Evolutionary conservation across 495 filamentous ascomycete species (phyloP).

Genomic region (Xylaria grammica): DNA sequence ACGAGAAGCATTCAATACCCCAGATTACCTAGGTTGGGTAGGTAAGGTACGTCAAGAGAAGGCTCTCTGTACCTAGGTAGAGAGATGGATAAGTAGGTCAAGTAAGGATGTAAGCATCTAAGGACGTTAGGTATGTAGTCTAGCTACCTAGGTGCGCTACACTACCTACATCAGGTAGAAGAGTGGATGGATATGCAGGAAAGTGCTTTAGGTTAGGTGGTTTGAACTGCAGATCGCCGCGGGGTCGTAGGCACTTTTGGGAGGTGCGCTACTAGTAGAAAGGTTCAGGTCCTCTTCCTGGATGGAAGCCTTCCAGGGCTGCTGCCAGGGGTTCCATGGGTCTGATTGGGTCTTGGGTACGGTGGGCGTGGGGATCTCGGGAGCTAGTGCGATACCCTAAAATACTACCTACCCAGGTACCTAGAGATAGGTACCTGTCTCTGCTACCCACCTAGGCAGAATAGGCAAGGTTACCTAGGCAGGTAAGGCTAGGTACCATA

Average conservation of each 20-base stretch:
- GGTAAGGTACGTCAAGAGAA: no score
- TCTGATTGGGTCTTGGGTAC: neutral
- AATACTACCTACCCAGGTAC: neutral
- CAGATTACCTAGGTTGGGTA: no score
- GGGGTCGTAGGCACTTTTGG: slow-evolving; percentile 7
- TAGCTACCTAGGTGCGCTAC: no score
- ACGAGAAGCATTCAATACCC: slow-evolving; percentile 16
- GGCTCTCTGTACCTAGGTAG: no score
- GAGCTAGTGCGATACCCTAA: neutral
- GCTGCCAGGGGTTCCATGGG: neutral
- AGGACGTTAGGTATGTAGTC: no score
- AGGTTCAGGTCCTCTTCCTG: neutral
- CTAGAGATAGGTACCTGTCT: no score
- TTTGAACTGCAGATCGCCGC: slow-evolving; percentile 14
- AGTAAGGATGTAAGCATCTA: no score
- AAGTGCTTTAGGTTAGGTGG: slow-evolving; percentile 1
- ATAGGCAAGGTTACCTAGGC: no score
- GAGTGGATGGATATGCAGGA: slow-evolving; percentile 3
- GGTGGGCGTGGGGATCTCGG: neutral
- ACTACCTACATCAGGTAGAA: no score
- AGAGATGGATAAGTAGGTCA: no score
- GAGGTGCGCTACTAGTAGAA: slow-evolving; percentile 5
- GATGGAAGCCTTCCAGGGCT: slow-evolving; percentile 14
- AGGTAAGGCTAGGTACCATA: no score
- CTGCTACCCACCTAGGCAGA: no score